These are phyloP conservation scores for Brassica rapa DNA, from an alignment of 345 rosid species.

Conservation along the genomic window DNA sequence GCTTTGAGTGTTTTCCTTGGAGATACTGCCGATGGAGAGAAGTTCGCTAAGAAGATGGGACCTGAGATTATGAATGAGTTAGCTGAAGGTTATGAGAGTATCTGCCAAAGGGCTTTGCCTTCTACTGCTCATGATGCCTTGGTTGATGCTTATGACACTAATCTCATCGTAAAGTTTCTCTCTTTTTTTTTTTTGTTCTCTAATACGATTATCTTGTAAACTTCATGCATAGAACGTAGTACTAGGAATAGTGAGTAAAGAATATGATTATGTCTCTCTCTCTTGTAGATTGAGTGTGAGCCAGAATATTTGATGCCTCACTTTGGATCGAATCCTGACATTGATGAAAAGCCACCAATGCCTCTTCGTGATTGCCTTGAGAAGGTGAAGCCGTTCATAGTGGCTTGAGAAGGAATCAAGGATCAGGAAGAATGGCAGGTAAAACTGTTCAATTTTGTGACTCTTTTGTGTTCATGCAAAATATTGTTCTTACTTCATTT, in stretches of 20 bases:
- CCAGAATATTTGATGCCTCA: constrained; percentile 83
- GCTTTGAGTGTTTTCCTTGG: constrained; percentile 47
- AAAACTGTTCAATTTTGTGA: not conserved
- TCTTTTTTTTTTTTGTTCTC: not conserved
- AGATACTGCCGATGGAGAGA: constrained; percentile 69
- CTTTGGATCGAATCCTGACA: constrained; percentile 79
- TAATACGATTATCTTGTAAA: not conserved
- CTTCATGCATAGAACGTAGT: no score
- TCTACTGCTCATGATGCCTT: constrained; percentile 55
- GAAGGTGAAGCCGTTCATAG: constrained; percentile 89
- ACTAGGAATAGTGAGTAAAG: not conserved
- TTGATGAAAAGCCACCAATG: constrained; percentile 85
- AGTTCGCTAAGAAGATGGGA: constrained; percentile 61
- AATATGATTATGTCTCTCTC: not conserved
- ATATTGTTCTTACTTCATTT: not conserved
- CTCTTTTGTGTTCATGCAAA: not conserved
- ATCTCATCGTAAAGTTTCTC: constrained; percentile 50
- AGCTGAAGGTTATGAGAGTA: constrained; percentile 64
- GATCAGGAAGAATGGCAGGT: constrained; percentile 95
- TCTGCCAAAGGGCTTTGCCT: constrained; percentile 58
- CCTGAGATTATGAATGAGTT: constrained; percentile 58
- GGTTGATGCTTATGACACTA: constrained; percentile 67
- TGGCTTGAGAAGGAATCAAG: constrained; percentile 83
- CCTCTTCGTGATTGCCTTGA: constrained; percentile 78
- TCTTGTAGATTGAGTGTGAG: constrained; percentile 79